Conservation (phyloP, 306 rosid genomes). For the Rubus idaeus region DNA sequence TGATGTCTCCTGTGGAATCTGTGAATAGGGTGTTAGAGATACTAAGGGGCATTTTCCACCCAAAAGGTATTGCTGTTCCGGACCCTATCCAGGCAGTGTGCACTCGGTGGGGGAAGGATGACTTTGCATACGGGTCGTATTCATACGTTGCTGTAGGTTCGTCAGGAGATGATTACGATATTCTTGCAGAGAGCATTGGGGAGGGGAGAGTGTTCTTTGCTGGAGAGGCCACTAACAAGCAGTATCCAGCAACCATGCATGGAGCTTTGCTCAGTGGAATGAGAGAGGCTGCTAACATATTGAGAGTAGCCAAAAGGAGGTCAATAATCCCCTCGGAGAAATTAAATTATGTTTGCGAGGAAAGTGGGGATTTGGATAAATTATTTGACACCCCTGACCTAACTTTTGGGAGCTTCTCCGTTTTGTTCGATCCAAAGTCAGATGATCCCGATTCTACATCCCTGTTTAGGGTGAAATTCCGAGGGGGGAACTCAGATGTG, state of each 20-base stretch:
- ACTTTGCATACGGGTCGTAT: constrained; percentile 66
- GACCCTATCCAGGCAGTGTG: constrained; percentile 78
- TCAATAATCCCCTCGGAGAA: constrained; percentile 29
- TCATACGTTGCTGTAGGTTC: constrained; percentile 91
- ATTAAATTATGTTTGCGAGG: constrained; percentile 20
- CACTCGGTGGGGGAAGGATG: constrained; percentile 90
- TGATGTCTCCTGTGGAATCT: constrained; percentile 86
- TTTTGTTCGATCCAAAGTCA: constrained; percentile 58
- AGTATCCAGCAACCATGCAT: constrained; percentile 93
- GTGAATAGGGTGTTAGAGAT: constrained; percentile 73
- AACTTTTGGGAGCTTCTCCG: constrained; percentile 63
- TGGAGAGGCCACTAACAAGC: constrained; percentile 87
- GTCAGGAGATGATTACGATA: constrained; percentile 83
- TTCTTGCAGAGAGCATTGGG: constrained; percentile 73
- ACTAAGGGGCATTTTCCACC: constrained; percentile 65
- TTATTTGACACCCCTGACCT: constrained; percentile 63
- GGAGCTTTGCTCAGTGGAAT: constrained; percentile 91
- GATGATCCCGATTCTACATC: constrained; percentile 52
- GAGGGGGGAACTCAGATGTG: constrained; percentile 36
- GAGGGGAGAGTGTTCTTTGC: constrained; percentile 86
- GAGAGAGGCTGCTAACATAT: constrained; percentile 92
- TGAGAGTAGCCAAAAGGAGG: constrained; percentile 67
- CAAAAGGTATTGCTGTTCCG: constrained; percentile 76
- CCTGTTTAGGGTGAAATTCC: constrained; percentile 57
- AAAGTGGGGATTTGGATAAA: constrained; percentile 44